Evolutionary conservation across 352 stramenopile genomes (phyloP), one percentile per base, ranked within the genome.

Genomic region (Phytophthora cactorum): DNA sequence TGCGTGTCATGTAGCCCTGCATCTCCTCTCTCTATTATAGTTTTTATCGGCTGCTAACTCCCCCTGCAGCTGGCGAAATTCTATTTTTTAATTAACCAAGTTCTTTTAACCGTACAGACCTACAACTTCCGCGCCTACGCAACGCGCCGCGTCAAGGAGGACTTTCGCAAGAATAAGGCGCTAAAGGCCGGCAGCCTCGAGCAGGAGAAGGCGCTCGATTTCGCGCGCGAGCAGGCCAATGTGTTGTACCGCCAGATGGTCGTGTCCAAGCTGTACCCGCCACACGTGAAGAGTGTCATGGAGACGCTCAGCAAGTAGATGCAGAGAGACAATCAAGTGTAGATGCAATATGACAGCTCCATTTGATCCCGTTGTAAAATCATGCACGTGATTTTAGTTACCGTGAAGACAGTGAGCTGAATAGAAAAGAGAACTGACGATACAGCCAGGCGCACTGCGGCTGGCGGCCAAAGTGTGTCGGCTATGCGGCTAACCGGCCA

Each of bases 71-170:
- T 22, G 22, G 22, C 22, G 22, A 22, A 22, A 22, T 22, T 22
- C 22, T 22, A 22, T 22, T 22, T 22, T 22, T 22, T 22, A 22
- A 22, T 22, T 22, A 22, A 22, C 22, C 22, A 22, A 22, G 22
- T 22, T 22, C 22, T 22, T 22, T 22, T 22, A 22, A 22, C 22
- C 22, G 22, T 22, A 22, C 46, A 93, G 85, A 81, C 73, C 55
- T 91, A 93, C 74, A 93, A 90, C 76, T 91, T 82, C 76, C 81
- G 85, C 52, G 75, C 72, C 57, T 93, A 93, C 68, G 78, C 81
- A 29, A 57, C 75, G 39, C 81, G 82, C 39, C 85, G 85, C 62
- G 70, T 93, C 53, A 85, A 84, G 59, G 79, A 90, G 47, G 82
- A 91, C n/a, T 93, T 93, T 62, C 85, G 68, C 68, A 86, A 85